Conservation (phyloP, 805 yeast species). For the Spathaspora hagerdaliae region DNA sequence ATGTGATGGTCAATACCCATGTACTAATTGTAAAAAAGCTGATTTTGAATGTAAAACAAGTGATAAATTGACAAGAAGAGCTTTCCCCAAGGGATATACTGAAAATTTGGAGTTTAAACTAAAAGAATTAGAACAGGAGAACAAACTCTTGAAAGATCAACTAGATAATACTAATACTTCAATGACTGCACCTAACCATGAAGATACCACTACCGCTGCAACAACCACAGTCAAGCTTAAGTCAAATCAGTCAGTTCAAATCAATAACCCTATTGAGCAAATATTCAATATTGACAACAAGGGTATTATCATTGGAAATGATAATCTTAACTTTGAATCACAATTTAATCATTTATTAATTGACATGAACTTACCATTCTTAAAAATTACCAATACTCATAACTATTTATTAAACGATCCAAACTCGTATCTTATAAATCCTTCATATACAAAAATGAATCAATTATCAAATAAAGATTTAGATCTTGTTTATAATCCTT, state of each 20-base stretch:
- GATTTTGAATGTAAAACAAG: slow-evolving; percentile 68
- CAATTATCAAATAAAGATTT: slow-evolving; percentile 33
- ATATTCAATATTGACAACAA: slow-evolving; percentile 40
- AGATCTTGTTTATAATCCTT: slow-evolving; percentile 37
- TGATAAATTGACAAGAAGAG: slow-evolving; percentile 70
- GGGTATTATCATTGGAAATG: slow-evolving; percentile 43
- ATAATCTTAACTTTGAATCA: slow-evolving; percentile 41
- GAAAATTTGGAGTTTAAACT: slow-evolving; percentile 66
- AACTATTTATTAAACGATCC: slow-evolving; percentile 40
- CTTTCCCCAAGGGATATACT: slow-evolving; percentile 80
- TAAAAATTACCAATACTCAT: slow-evolving; percentile 42
- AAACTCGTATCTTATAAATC: slow-evolving; percentile 38
- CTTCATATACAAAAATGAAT: slow-evolving; percentile 33
- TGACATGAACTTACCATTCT: slow-evolving; percentile 39
- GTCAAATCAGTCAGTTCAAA: slow-evolving; percentile 13
- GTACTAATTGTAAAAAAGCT: slow-evolving; percentile 62
- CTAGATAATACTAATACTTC: background rate
- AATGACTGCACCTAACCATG: background rate
- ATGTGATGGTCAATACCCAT: slow-evolving; percentile 71
- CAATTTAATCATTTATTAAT: slow-evolving; percentile 42
- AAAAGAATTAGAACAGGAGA: slow-evolving; percentile 56
- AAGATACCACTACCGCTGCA: slow-evolving; percentile 4
- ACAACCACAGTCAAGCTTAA: slow-evolving; percentile 7
- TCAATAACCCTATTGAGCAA: slow-evolving; percentile 43
- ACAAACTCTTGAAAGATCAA: slow-evolving; percentile 31